phyloP scores from a whole-genome alignment of 768 basidiomycete species.

The Kwoniella sp. region DNA sequence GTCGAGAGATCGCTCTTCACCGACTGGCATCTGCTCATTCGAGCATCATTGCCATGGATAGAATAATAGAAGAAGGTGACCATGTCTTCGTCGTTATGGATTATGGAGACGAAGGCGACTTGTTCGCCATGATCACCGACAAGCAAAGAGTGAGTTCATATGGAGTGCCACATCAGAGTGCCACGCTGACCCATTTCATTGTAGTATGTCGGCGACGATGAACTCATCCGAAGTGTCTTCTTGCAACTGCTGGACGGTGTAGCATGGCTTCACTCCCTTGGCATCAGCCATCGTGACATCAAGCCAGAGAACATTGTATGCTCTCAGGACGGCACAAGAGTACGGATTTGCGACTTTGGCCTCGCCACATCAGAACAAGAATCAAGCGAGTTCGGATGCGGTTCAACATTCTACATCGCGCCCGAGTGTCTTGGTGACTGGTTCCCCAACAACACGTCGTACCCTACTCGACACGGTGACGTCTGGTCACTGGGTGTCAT shows the following conservation, averaged over 20 bases:
- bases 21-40: slow-evolving; percentile 54
- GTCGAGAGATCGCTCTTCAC: slow-evolving; percentile 66
- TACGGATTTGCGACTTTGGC: slow-evolving; percentile 56
- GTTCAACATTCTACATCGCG: slow-evolving; percentile 56
- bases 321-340: slow-evolving; percentile 54
- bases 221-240: slow-evolving; percentile 83
- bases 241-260: slow-evolving; percentile 90
- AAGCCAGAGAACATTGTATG: slow-evolving; percentile 59
- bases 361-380: slow-evolving; percentile 50
- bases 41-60: slow-evolving; percentile 48
- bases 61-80: slow-evolving; percentile 49
- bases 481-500: slow-evolving; percentile 91
- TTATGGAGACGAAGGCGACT: slow-evolving; percentile 53
- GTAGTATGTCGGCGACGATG: slow-evolving; percentile 60
- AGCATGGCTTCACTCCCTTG: slow-evolving; percentile 52
- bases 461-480: slow-evolving; percentile 83
- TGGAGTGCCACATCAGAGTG: neutral
- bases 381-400: slow-evolving; percentile 55
- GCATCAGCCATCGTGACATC: slow-evolving; percentile 53
- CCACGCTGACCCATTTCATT: slow-evolving; percentile 58
- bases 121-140: slow-evolving; percentile 53
- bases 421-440: slow-evolving; percentile 62
- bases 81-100: slow-evolving; percentile 53
- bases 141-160: slow-evolving; percentile 53
- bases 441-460: slow-evolving; percentile 58